Percentiles rank a stretch among this genome's conserved stretches.
These are phyloP conservation scores for Pichia phayaonensis DNA, from an alignment of 805 yeast genomes.

Conservation along the genomic window DNA sequence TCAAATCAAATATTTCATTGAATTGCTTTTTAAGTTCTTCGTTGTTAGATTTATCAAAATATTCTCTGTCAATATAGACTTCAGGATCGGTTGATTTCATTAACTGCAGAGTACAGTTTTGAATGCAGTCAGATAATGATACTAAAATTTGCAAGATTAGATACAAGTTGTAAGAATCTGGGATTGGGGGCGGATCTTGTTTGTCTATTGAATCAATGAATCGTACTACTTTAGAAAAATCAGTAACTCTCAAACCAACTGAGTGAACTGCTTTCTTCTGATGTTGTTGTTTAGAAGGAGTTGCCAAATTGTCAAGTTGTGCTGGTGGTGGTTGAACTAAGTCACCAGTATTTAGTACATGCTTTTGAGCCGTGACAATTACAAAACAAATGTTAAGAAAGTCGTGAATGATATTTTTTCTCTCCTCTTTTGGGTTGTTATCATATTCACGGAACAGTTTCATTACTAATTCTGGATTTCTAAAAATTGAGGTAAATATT, in stretches of 20 bases:
- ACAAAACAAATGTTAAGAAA: slow-evolving; percentile 38
- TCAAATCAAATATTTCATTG: slow-evolving; percentile 20
- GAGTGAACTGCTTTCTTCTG: not conserved
- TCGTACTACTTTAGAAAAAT: slow-evolving; percentile 26
- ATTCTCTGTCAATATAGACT: not conserved
- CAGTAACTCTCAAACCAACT: not conserved
- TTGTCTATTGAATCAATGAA: slow-evolving; percentile 77
- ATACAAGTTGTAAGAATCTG: slow-evolving; percentile 53
- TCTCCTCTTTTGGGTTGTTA: slow-evolving; percentile 35
- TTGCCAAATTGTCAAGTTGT: slow-evolving; percentile 9
- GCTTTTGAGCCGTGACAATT: slow-evolving; percentile 28
- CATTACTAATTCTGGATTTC: slow-evolving; percentile 46
- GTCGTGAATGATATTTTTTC: slow-evolving; percentile 54
- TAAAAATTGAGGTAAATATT: slow-evolving; percentile 51
- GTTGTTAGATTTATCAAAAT: slow-evolving; percentile 12
- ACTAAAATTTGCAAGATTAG: slow-evolving; percentile 48
- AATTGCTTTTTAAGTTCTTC: slow-evolving; percentile 10
- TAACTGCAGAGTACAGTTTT: slow-evolving; percentile 40
- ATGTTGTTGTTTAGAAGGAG: slow-evolving; percentile 9
- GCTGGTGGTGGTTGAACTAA: slow-evolving; percentile 25
- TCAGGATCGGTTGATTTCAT: slow-evolving; percentile 7
- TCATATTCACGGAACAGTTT: slow-evolving; percentile 60
- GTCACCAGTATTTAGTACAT: slow-evolving; percentile 30
- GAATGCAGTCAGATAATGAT: slow-evolving; percentile 61
- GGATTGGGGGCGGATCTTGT: slow-evolving; percentile 61